These are phyloP conservation scores for Funneliformis caledonium DNA, from an alignment of 371 early-diverging fungal species.

Conservation along the genomic window DNA sequence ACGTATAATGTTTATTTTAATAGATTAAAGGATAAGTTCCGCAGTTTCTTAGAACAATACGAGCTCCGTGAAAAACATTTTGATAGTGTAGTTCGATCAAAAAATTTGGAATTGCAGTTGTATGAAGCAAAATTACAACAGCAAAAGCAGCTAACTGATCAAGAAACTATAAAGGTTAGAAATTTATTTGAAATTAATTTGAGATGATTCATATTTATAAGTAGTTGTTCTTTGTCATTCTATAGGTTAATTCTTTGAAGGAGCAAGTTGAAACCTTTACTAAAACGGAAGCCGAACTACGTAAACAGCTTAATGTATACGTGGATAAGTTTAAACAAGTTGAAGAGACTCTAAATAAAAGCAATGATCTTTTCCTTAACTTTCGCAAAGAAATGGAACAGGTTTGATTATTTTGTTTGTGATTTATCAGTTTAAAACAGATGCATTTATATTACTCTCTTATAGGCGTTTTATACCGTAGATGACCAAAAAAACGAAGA, in stretches of 20 bases:
- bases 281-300: conserved; percentile 60
- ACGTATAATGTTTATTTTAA: neutral
- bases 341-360: conserved; percentile 66
- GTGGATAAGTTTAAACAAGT: conserved; percentile 69
- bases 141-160: conserved; percentile 48
- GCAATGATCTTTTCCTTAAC: conserved; percentile 61
- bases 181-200: neutral
- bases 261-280: conserved; percentile 53
- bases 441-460: conserved; percentile 28
- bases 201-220: neutral
- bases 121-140: conserved; percentile 57
- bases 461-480: conserved; percentile 38
- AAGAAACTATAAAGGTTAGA: conserved; percentile 46
- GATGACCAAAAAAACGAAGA: conserved; percentile 62
- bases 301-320: conserved; percentile 59
- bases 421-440: neutral
- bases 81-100: conserved; percentile 55
- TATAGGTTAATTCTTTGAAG: conserved; percentile 45
- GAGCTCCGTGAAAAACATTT: conserved; percentile 64
- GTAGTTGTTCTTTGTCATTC: neutral
- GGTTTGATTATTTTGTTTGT: conserved; percentile 42
- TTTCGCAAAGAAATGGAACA: conserved; percentile 69
- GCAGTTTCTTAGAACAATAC: conserved; percentile 61
- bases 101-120: conserved; percentile 60
- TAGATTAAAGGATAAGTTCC: conserved; percentile 58